Base-by-base conservation (phyloP, 2,329 filamentous ascomycete species). In the Fusarium redolens region DNA sequence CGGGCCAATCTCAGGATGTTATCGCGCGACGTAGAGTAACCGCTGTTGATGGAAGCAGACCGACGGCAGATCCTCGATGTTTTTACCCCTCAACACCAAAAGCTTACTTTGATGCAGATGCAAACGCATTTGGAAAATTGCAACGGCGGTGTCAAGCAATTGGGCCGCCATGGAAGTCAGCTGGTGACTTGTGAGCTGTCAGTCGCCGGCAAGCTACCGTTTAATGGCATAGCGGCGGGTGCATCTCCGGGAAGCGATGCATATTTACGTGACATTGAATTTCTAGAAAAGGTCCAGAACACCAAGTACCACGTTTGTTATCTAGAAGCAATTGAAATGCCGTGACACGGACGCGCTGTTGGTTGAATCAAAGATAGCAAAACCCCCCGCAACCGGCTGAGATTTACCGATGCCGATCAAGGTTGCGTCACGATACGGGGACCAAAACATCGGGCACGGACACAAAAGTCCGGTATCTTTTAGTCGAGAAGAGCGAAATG, bases 401-500 rank as follows among this genome's bases (percentile, higher is more conserved):
- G 45, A 58, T 69, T 58, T 45, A 69, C 65, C 65, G 66, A 65
- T 38, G 58, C 66, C 66, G 66, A 69, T 65, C 58, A 35, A 69
- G 50, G 66, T 69, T 68, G 65, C 66, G 66, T 69, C 66, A 69
- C 65, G 58, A 63, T 68, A 63, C 37, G 51, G 63, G 65, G 35
- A 41, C 25, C 22, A 22, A 60, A 40, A 50, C 22, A 60, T 56
- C 57, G 38, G 66, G 65, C 58, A 69, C 66, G 66, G 66, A 69
- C 65, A 65, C 66, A 43, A 65, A 52, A 65, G 66, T 65, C 66
- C 66, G 66, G 58, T 64, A 57, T 64, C 65, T 40, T 25, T 40
- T 37, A 17, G 35, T 17, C 13, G 33, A 37, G 4, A 35, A 11
- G n/a, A 18, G 41, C 22, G n/a, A 30, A 47, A 72, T 72, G 69